A percentile compares a stretch with the other conserved stretches of the same genome.
phyloP scores from a whole-genome alignment of 768 basidiomycete species.

The Phanerochaete carnosa region DNA sequence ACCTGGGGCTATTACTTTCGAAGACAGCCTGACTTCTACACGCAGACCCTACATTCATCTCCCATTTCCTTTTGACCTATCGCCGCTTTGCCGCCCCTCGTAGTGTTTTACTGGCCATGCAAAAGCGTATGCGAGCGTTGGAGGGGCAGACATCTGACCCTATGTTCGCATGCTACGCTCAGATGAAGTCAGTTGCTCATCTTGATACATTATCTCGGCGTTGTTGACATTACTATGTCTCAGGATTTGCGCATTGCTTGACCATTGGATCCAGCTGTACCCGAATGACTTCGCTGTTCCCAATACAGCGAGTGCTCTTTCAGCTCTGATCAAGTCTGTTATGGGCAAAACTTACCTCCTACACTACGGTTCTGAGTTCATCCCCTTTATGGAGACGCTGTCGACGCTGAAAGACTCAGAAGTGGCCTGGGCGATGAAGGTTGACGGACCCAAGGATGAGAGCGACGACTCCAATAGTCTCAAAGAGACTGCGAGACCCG shows the following conservation, averaged over 20 bases:
- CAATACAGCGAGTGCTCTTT: conserved; percentile 68
- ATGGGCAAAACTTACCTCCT: conserved; percentile 76
- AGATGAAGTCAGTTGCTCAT: conserved; percentile 62
- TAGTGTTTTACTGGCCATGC: conserved; percentile 79
- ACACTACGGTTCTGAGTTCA: conserved; percentile 81
- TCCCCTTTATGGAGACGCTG: conserved; percentile 73
- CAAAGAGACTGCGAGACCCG: not conserved
- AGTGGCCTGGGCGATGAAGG: conserved; percentile 69
- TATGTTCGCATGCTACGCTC: conserved; percentile 84
- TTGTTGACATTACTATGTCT: not conserved
- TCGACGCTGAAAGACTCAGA: conserved; percentile 66
- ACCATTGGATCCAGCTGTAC: conserved; percentile 75
- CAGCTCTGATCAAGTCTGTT: conserved; percentile 75
- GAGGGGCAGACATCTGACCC: conserved; percentile 72
- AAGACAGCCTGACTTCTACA: not conserved
- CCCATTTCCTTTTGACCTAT: conserved; percentile 81
- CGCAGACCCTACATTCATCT: conserved; percentile 71
- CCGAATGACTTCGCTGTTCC: conserved; percentile 78
- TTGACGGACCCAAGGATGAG: conserved; percentile 53
- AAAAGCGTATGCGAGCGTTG: conserved; percentile 78
- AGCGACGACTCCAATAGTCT: conserved; percentile 56
- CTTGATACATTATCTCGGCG: not conserved
- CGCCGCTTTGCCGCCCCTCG: conserved; percentile 80
- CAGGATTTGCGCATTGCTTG: conserved; percentile 78
- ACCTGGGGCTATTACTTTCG: not conserved